Conservation (phyloP, 768 basidiomycete species). For the Cystobasidium onofrii region DNA sequence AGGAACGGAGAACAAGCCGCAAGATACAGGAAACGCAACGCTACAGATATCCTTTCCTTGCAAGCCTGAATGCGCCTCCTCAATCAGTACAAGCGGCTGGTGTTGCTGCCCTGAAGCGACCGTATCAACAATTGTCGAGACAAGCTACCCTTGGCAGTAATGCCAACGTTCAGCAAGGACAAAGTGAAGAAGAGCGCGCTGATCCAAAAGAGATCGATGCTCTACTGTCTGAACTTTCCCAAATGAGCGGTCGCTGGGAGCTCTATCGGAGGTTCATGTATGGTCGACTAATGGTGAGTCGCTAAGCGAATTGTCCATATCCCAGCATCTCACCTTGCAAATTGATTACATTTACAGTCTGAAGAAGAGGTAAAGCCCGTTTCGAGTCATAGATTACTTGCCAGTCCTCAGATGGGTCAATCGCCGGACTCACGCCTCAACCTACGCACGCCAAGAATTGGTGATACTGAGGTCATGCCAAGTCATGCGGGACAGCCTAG, state of each 20-base stretch:
- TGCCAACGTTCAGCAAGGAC: background rate
- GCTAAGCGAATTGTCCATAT: too few relatives aligned
- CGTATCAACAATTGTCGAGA: constrained; percentile 28
- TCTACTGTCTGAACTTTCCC: constrained; percentile 73
- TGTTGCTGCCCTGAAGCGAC: constrained; percentile 28
- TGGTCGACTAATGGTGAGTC: constrained; percentile 54
- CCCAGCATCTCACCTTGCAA: too few relatives aligned
- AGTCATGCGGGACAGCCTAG: background rate
- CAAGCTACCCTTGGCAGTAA: background rate
- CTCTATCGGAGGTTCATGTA: constrained; percentile 79
- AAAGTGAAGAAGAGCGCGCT: constrained; percentile 50
- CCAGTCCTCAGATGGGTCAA: constrained; percentile 12
- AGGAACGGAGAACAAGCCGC: constrained; percentile 72
- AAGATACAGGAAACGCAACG: constrained; percentile 46
- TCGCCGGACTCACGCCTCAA: background rate
- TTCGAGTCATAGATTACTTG: background rate
- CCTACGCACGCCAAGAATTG: background rate
- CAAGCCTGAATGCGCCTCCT: background rate
- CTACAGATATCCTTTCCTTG: constrained; percentile 33
- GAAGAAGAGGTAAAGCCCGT: background rate
- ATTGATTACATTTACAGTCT: constrained; percentile 1
- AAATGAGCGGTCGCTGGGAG: constrained; percentile 85
- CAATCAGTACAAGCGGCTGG: background rate
- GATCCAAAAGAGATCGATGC: constrained; percentile 90
- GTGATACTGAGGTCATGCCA: background rate